phyloP scores from a whole-genome alignment of 352 stramenopile species.

The Pythium scleroteichum region DNA sequence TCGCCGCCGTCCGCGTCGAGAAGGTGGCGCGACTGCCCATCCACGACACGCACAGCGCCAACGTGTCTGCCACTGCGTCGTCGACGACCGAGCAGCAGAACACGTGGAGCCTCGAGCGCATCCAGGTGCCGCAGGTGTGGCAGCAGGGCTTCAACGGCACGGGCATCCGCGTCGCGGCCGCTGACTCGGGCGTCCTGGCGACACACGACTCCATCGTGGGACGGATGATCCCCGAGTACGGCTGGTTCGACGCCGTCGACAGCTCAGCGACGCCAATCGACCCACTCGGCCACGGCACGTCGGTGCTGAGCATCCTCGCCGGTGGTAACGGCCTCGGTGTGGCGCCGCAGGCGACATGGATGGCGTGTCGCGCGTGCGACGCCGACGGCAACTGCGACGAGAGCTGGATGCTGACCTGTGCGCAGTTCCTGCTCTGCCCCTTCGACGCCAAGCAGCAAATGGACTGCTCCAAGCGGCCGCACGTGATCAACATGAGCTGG shows the following conservation, averaged over 20 bases:
- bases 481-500: slow-evolving; percentile 72
- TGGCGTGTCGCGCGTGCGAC: slow-evolving; percentile 46
- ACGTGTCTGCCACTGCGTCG: slow-evolving; percentile 18
- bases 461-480: slow-evolving; percentile 46
- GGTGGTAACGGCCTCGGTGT: slow-evolving; percentile 36
- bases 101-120: slow-evolving; percentile 44
- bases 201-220: slow-evolving; percentile 37
- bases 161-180: slow-evolving; percentile 43
- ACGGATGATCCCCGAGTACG: slow-evolving; percentile 40
- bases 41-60: slow-evolving; percentile 8
- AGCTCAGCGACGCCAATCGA: slow-evolving; percentile 35
- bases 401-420: slow-evolving; percentile 40
- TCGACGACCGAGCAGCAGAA: slow-evolving; percentile 18
- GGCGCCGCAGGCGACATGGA: slow-evolving; percentile 39
- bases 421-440: slow-evolving; percentile 50
- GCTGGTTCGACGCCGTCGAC: slow-evolving; percentile 55
- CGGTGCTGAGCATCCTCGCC: slow-evolving; percentile 35
- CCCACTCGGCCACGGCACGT: slow-evolving; percentile 39
- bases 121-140: slow-evolving; percentile 43
- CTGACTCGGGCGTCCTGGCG: slow-evolving; percentile 45
- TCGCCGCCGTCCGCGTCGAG: slow-evolving; percentile 25
- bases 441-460: slow-evolving; percentile 29
- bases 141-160: slow-evolving; percentile 36
- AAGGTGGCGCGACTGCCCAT: slow-evolving; percentile 14
- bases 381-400: slow-evolving; percentile 32